Conservation (phyloP, 176 grass and related monocot genomes). For the Areca catechu region DNA sequence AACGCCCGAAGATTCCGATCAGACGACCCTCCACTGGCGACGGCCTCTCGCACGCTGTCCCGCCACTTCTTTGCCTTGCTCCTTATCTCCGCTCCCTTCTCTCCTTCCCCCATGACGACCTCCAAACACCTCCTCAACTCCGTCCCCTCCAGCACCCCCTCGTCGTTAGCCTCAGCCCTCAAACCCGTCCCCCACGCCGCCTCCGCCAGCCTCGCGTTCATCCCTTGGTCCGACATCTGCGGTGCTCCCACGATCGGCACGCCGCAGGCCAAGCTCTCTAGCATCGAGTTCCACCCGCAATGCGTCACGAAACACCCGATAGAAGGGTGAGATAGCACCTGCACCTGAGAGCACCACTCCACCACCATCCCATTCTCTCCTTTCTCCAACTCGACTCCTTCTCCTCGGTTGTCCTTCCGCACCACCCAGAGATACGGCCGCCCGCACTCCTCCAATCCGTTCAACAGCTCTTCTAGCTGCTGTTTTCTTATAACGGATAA, state of each 20-base stretch:
- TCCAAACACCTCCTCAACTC: conserved; percentile 27
- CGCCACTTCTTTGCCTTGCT: conserved; percentile 10
- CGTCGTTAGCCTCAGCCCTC: conserved; percentile 3
- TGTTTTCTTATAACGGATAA: too few species aligned
- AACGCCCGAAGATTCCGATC: conserved; percentile 26
- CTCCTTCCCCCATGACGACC: conserved; percentile 18
- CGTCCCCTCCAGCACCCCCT: conserved; percentile 6
- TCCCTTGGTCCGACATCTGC: conserved; percentile 20
- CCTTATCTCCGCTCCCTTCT: conserved; percentile 17
- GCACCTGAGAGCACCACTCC: too few species aligned
- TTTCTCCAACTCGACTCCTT: too few species aligned
- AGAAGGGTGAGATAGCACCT: conserved; percentile 4
- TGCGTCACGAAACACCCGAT: conserved; percentile 36
- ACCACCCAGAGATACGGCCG: too few species aligned
- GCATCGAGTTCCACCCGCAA: conserved; percentile 35
- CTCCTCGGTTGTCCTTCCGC: too few species aligned
- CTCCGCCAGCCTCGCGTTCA: conserved; percentile 18
- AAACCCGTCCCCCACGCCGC: conserved; percentile 15
- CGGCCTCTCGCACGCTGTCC: conserved; percentile 14
- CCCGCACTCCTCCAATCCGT: too few species aligned
- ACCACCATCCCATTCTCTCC: too few species aligned
- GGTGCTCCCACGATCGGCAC: conserved; percentile 25
- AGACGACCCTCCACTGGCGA: conserved; percentile 6
- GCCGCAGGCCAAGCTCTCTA: conserved; percentile 32
- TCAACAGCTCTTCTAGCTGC: too few species aligned